phyloP scores from a whole-genome alignment of 176 grass and related monocot genomes.

The Musa troglodytarum region DNA sequence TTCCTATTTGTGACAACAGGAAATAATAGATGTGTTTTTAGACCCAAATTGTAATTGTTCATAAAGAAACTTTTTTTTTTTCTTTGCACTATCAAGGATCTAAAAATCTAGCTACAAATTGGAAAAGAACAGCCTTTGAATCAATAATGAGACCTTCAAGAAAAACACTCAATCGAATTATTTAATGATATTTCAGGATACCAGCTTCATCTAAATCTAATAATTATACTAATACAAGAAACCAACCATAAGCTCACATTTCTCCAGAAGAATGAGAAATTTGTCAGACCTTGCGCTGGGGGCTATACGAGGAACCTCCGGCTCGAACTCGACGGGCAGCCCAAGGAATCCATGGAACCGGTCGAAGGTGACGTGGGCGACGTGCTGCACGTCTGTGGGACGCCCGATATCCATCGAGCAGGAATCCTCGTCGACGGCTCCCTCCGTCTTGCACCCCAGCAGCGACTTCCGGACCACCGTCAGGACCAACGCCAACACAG shows the following conservation, averaged over 20 bases:
- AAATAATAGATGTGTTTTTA: no score
- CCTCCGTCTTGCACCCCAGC: conserved; percentile 49
- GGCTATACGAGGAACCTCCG: conserved; percentile 64
- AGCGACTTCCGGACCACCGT: conserved; percentile 69
- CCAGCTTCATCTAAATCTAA: not conserved
- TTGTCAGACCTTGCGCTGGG: conserved; percentile 75
- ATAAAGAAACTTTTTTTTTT: no score
- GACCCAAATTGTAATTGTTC: no score
- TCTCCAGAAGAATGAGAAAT: not conserved
- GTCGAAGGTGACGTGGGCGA: conserved; percentile 92
- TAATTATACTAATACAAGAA: not conserved
- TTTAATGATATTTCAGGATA: no score
- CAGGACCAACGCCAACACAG: conserved; percentile 72
- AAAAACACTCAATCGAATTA: no score
- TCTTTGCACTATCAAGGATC: no score
- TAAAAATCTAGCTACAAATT: no score
- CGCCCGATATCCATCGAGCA: conserved; percentile 77
- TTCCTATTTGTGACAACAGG: no score
- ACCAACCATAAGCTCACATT: not conserved
- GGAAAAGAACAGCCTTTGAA: no score
- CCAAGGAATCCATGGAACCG: conserved; percentile 94
- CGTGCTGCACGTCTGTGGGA: conserved; percentile 86
- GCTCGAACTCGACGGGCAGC: conserved; percentile 92
- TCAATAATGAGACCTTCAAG: no score
- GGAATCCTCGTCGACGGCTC: conserved; percentile 11